A percentile compares a stretch with the other conserved stretches of the same genome.
These are phyloP conservation scores for Luffa aegyptiaca DNA, from an alignment of 306 rosid species.

Conservation along the genomic window DNA sequence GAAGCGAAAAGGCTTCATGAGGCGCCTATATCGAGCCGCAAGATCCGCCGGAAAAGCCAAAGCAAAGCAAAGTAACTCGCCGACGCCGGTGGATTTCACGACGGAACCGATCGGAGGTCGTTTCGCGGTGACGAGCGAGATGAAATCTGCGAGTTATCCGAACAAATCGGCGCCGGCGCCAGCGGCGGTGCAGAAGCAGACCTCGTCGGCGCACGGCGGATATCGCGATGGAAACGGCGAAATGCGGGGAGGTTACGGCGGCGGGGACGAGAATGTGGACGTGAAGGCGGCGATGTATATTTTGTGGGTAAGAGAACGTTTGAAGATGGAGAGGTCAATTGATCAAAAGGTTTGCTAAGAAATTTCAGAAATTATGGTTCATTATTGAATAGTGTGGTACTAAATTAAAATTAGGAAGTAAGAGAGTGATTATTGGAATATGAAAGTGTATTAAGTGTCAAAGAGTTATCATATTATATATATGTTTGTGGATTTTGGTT, in stretches of 20 bases:
- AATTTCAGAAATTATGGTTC: neutral
- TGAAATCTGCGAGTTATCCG: neutral
- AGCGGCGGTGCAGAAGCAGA: neutral
- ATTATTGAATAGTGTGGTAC: neutral
- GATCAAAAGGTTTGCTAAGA: neutral
- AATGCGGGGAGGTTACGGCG: neutral
- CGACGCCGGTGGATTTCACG: neutral
- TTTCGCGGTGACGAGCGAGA: neutral
- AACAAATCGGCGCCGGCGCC: neutral
- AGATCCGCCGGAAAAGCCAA: conserved; percentile 9
- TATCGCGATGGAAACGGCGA: neutral
- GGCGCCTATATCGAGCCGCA: conserved; percentile 4
- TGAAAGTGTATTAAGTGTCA: no score
- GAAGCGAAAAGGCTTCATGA: conserved; percentile 19
- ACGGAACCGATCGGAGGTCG: no score
- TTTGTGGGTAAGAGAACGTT: conserved; percentile 19
- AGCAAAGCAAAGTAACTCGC: neutral
- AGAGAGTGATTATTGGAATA: no score
- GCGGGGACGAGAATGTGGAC: conserved; percentile 20
- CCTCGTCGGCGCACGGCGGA: neutral
- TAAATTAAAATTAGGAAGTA: no score
- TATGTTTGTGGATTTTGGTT: no score
- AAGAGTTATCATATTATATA: no score
- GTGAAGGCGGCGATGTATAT: conserved; percentile 15
- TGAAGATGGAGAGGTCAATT: conserved; percentile 5